Evolutionary conservation across 768 basidiomycete species (phyloP), one percentile per base, ranked within the genome.

Genomic region (Pleurotus eryngii): DNA sequence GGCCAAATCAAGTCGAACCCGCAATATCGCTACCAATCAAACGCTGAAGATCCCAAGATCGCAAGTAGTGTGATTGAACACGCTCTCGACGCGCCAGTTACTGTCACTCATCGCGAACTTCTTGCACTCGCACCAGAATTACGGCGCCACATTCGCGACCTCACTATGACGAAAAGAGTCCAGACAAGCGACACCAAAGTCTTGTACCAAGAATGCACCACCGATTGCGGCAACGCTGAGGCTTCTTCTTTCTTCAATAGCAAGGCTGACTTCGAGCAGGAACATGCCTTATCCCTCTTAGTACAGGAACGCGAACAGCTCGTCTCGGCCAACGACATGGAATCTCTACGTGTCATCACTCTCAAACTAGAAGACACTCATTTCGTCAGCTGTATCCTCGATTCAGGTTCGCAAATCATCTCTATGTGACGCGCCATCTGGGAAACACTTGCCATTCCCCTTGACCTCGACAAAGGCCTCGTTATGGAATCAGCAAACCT

Each of bases 401-500:
- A 66, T 30, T 48, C 60, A 0, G 65, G 65, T 1, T 64, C 64
- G 1, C 62, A 63, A 48, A 61, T 67, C 3, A 30, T 30, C 3
- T 30, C 30, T 30, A 30, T 30, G 30, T 9, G 30, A 30, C 30
- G 30, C 30, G 30, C 48, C 20, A 43, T 61, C 1, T 67, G 66
- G 66, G 61, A 65, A 37, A 55, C 46, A 39, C 27, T 60, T 1
- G 58, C 57, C 0, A 11, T 61, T 5, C 61, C 59, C 0, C 11
- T 64, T 1, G 43, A 59, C 0, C 53, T 59, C 0, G 61, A 64
- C 40, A 56, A 64, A 14, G 26, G 50, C 1, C 60, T 67, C 58
- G 8, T 51, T 14, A 65, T 67, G 60, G 58, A 65, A 20, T 63
- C 64, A n/a, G 64, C 66, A 1, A 65, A 67, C 39, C n/a, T 20